A percentile compares a stretch with the other conserved stretches of the same genome.
Conservation (phyloP, 1,139 yeast species). For the Magnusiomyces suaveolens region DNA sequence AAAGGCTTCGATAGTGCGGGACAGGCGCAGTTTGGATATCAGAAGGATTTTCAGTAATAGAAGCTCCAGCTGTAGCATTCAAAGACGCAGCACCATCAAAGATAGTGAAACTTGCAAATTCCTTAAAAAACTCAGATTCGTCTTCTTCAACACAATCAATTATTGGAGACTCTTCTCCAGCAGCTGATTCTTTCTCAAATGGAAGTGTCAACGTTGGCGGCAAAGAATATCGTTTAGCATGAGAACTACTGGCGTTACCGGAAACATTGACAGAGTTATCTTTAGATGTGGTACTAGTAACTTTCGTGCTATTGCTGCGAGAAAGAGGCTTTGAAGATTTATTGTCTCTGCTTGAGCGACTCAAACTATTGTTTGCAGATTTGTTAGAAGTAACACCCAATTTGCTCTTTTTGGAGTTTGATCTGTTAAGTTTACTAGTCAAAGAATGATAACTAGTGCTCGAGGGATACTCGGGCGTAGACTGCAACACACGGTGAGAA, state of each 20-base stretch:
- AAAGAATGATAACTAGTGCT: background rate
- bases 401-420: background rate
- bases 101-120: background rate
- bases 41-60: background rate
- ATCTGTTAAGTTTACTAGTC: background rate
- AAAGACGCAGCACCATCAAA: background rate
- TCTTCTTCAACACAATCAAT: background rate
- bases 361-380: background rate
- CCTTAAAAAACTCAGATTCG: background rate
- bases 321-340: background rate
- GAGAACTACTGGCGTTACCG: background rate
- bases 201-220: constrained; percentile 3
- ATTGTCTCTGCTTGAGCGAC: background rate
- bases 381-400: background rate
- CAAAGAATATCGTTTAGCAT: constrained; percentile 4
- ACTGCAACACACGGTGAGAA: background rate
- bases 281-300: background rate
- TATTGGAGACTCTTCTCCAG: background rate
- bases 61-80: background rate
- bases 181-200: background rate
- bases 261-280: background rate
- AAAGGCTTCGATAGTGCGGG: background rate
- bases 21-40: background rate
- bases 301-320: background rate
- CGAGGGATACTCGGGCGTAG: background rate